These are phyloP conservation scores for Populus hybrid DNA, from an alignment of 441 rosid genomes.

Conservation along the genomic window DNA sequence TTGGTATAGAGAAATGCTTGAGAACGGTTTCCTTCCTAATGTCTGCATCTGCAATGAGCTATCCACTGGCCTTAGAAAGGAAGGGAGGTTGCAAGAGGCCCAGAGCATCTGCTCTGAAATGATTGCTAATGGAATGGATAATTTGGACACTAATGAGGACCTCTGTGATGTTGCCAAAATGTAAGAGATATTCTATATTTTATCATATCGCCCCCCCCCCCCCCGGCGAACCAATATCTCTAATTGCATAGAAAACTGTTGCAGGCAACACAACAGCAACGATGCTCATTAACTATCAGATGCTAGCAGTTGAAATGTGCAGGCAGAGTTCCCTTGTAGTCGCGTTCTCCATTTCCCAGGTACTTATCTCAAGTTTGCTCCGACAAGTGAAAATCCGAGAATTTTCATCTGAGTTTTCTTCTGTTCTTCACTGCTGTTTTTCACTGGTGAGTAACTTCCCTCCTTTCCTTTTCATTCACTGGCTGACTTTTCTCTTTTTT, in stretches of 20 bases:
- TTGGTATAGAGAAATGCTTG: constrained; percentile 75
- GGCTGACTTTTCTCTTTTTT: background rate
- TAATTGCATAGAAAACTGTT: no score
- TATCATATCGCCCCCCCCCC: background rate
- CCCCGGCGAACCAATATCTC: no score
- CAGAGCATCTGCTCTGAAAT: constrained; percentile 46
- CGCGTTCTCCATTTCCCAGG: background rate
- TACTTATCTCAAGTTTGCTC: background rate
- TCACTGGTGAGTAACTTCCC: background rate
- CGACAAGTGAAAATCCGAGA: background rate
- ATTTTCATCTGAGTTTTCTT: background rate
- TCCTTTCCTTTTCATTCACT: background rate
- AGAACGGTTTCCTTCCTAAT: constrained; percentile 41
- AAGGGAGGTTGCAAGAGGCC: constrained; percentile 52
- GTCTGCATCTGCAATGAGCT: constrained; percentile 41
- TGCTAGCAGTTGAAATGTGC: no score
- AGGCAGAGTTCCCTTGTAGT: background rate
- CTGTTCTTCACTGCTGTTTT: background rate
- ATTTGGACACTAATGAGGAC: constrained; percentile 23
- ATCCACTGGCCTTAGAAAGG: constrained; percentile 50
- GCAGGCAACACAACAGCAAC: no score
- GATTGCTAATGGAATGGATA: constrained; percentile 42
- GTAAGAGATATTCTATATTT: constrained; percentile 6
- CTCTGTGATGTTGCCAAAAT: constrained; percentile 23
- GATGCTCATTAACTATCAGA: no score